phyloP scores from a whole-genome alignment of 257 asterid genomes.

The Prunella vulgaris region DNA sequence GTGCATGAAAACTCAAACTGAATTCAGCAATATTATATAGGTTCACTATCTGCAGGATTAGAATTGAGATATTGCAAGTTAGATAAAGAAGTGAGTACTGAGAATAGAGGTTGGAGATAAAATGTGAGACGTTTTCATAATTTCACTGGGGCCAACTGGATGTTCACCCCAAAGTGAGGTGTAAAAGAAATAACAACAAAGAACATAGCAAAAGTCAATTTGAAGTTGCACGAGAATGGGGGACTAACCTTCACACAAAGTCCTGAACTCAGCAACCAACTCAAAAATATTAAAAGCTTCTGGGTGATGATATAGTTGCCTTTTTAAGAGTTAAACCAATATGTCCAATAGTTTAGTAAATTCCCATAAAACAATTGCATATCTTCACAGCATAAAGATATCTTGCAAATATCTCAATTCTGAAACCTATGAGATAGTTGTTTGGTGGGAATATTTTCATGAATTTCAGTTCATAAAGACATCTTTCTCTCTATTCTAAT shows the following conservation, averaged over 20 bases:
- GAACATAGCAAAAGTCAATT: background rate
- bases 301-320: background rate
- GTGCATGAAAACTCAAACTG: too few relatives aligned
- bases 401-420: background rate
- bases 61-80: too few relatives aligned
- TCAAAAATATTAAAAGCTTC: background rate
- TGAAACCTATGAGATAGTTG: background rate
- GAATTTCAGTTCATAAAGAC: background rate
- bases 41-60: too few relatives aligned
- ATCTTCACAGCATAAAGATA: background rate
- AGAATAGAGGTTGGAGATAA: too few relatives aligned
- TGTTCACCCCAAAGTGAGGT: background rate
- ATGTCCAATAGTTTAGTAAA: background rate
- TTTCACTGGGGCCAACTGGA: background rate
- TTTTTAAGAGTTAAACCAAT: background rate
- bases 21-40: too few relatives aligned
- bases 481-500: too few relatives aligned
- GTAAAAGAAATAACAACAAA: background rate
- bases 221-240: background rate
- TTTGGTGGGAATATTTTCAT: background rate
- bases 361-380: background rate
- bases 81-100: too few relatives aligned
- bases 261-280: background rate
- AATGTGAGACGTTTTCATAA: too few relatives aligned
- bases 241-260: background rate